phyloP scores from a whole-genome alignment of 345 rosid genomes.

The Syzygium jambos region DNA sequence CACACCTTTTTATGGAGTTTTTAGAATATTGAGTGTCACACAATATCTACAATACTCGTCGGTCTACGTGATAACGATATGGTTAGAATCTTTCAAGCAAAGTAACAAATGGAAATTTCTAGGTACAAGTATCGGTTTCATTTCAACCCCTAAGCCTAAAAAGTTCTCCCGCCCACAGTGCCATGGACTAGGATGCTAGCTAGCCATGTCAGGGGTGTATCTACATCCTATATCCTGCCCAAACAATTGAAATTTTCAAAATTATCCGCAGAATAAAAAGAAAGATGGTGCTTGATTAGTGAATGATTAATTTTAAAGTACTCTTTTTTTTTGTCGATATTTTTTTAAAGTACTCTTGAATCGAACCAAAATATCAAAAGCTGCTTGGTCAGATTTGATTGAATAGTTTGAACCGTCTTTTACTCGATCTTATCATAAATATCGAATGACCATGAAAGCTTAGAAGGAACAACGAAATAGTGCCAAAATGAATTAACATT shows the following conservation, averaged over 20 bases:
- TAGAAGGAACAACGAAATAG: not conserved
- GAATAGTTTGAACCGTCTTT: not conserved
- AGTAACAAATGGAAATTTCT: not conserved
- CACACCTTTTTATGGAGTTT: not conserved
- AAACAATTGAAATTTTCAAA: not conserved
- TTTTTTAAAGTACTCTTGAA: not conserved
- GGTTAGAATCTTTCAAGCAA: not conserved
- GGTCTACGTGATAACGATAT: not conserved
- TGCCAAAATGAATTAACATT: not conserved
- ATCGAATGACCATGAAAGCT: not conserved
- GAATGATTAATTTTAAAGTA: not conserved
- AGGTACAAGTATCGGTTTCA: not conserved
- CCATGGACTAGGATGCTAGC: not conserved
- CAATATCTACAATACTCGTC: rapidly evolving
- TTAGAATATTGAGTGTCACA: not conserved
- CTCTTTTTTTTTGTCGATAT: not conserved
- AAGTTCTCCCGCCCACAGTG: not conserved
- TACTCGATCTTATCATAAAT: not conserved
- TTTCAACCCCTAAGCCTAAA: not conserved
- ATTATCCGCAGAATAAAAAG: not conserved
- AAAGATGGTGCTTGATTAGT: not conserved
- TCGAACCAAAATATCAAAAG: not conserved
- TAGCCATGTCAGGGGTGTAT: not conserved
- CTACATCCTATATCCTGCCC: not conserved
- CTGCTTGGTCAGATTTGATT: not conserved